phyloP scores from a whole-genome alignment of 306 rosid genomes.

The Lathyrus oleraceus region DNA sequence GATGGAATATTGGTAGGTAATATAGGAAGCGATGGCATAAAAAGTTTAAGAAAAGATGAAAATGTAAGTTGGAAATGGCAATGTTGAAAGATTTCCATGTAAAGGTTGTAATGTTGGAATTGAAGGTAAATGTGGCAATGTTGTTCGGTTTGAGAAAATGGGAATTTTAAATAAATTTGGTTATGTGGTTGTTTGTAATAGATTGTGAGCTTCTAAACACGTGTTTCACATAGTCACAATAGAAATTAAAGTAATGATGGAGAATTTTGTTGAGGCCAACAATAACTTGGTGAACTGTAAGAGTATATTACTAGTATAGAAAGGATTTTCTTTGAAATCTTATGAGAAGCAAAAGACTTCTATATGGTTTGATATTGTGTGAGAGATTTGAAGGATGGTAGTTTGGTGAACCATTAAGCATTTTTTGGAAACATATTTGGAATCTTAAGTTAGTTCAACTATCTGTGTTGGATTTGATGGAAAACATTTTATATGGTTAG shows the following conservation, averaged over 20 bases:
- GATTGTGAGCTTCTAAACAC: conserved; percentile 31
- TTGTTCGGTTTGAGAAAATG: conserved; percentile 20
- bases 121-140: conserved; percentile 16
- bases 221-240: conserved; percentile 33
- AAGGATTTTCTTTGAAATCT: neutral
- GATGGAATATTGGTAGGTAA: conserved; percentile 15
- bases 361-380: conserved; percentile 14
- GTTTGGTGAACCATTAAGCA: neutral
- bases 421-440: no score
- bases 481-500: no score
- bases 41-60: conserved; percentile 11
- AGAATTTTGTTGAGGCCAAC: conserved; percentile 28
- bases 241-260: conserved; percentile 23
- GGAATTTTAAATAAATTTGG: conserved; percentile 33
- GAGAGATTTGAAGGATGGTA: neutral
- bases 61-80: neutral
- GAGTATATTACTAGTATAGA: neutral
- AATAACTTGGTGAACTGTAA: neutral
- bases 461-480: no score
- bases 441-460: no score
- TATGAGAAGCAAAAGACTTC: neutral
- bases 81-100: neutral
- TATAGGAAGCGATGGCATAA: conserved; percentile 36
- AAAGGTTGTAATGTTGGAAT: conserved; percentile 11
- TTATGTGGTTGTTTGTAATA: conserved; percentile 35